Evolutionary conservation across 2,329 filamentous ascomycete genomes (phyloP), one percentile per base, ranked within the genome.

Genomic region (Xylaria sp.): DNA sequence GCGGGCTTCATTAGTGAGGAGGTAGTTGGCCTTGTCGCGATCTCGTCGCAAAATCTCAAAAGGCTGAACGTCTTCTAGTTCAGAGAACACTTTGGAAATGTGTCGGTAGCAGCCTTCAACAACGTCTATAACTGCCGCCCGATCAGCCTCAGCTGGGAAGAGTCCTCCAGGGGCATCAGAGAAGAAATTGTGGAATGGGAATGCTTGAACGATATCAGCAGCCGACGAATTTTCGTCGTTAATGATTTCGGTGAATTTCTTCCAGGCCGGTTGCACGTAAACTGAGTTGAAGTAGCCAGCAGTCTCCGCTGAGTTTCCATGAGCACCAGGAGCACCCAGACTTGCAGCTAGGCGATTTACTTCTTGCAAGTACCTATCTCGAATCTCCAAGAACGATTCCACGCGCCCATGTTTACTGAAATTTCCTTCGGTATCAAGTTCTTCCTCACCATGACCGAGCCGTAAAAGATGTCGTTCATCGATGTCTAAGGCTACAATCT

Each of bases 401-500:
- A 99, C 94, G 46, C 95, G 88, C 1, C 95, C 95, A 76, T 94
- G 89, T 77, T 98, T 99, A 83, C 92, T 94, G 76, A 96, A 98
- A 76, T 87, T 96, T 17, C 86, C 87, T 70, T 95, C 90, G 0
- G 92, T 93, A 61, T 92, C 90, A 5, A 98, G 83, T 60, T 98
- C 95, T 73, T 97, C 95, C 76, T 99, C 96, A 42, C 95, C 95
- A 75, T 97, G 95, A 37, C 95, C 95, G 37, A 99, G 84, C 63
- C 95, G 90, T 55, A 99, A 83, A 61, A 99, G 83, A 80, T 99
- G 95, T 40, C 95, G 89, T 77, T 96, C 91, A 72, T 99, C 96
- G 69, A 99, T 98, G 71, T 98, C 93, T 28, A 99, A 83, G 4
- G 91, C 91, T n/a, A 94, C 90, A 65, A 99, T 99, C 80, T 99